phyloP scores from a whole-genome alignment of 108 stramenopile genomes.

The Cylindrotheca fusiformis region DNA sequence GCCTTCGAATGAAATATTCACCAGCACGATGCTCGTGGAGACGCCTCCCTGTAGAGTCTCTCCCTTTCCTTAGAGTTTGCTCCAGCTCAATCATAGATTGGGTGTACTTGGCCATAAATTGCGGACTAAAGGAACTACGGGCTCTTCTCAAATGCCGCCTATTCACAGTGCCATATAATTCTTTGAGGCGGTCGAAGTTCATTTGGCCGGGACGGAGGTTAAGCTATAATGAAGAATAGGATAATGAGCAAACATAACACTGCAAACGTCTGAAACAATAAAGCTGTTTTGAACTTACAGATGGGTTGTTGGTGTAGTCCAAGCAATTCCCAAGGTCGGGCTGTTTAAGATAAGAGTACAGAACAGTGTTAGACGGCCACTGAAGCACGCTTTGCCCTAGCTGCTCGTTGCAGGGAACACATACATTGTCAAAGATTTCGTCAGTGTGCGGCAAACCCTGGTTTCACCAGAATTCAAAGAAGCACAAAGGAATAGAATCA shows the following conservation, averaged over 20 bases:
- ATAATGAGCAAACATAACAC: too few species aligned
- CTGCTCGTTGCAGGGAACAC: neutral
- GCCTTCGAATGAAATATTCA: neutral
- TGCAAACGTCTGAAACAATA: too few species aligned
- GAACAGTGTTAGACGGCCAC: too few species aligned
- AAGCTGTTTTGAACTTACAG: too few species aligned
- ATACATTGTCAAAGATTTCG: constrained; percentile 66
- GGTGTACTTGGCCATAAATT: neutral
- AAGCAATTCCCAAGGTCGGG: constrained; percentile 59
- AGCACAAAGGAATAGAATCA: too few species aligned
- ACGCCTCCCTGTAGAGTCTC: neutral
- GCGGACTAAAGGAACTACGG: neutral
- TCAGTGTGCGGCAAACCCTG: too few species aligned
- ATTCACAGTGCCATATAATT: constrained; percentile 18
- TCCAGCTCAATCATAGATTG: neutral
- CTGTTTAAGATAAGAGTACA: too few species aligned
- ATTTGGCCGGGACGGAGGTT: constrained; percentile 50
- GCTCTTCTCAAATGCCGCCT: neutral
- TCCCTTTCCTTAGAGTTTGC: neutral
- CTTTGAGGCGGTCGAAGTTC: constrained; percentile 44
- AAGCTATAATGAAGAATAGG: too few species aligned
- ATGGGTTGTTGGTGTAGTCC: constrained; percentile 66
- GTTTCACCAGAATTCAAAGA: too few species aligned
- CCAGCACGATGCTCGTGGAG: neutral
- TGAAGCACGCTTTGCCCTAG: too few species aligned